Evolutionary conservation across 306 rosid species (phyloP), one percentile per base, ranked within the genome.

Genomic region (Chamaecrista fasciculata): DNA sequence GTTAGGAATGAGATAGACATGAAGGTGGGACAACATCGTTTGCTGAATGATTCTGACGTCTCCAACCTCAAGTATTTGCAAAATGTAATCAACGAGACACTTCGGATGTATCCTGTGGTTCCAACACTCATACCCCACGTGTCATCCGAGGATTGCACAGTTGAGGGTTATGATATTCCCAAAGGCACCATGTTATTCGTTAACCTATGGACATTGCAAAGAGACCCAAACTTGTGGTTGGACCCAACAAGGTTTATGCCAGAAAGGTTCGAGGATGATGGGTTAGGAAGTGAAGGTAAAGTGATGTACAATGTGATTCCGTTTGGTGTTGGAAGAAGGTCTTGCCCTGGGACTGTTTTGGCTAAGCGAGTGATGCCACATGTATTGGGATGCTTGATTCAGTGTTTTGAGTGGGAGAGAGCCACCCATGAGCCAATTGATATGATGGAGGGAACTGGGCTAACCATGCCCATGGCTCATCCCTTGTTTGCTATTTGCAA

Each of bases 151-250:
- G 50, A 73, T 20, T 77, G 79, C 36, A 34, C 15, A 4, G 74
- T 80, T 0, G 71, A 72, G 0, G 78, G 78, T 5, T 80, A 18
- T 20, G 47, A 59, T 14, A 62, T 80, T 0, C 81, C 84, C 29
- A 71, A 58, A 3, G 78, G 75, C 29, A 76, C 84, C 10, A 61
- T 52, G 50, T 59, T 80, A 36, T 10, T 80, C 18, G 57, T 80
- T 2, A 80, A 76, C 12, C 16, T 18, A n/a, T 40, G 46, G 46
- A 11, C 46, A 15, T 40, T 40, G 11, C 46, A 40, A 5, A 15
- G n/a, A 40, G 4, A 40, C 16, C 46, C 46, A 11, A 40, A 2
- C n/a, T 11, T 12, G n/a, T 40, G 46, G 46, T 10, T 2, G 16
- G 46, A 40, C 19, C 40, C 40, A 36, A 36, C 40, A 36, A 36